Evolutionary conservation across 805 yeast genomes (phyloP), one percentile per base, ranked within the genome.

Genomic region (Hanseniaspora lindneri): DNA sequence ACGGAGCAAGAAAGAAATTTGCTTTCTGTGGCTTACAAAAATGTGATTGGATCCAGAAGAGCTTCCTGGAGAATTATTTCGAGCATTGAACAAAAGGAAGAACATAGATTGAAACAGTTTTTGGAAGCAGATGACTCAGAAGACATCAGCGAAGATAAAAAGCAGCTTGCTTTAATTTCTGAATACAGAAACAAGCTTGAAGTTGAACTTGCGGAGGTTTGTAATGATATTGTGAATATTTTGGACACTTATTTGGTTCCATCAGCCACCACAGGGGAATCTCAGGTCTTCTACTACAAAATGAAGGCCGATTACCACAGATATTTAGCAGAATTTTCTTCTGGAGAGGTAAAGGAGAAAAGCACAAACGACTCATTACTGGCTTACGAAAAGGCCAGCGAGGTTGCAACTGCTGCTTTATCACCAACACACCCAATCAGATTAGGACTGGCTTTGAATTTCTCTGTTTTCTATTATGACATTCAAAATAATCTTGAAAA

Each of bases 281-380:
- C 96, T 44, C 87, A 89, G 76, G 97, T 89, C 50, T 89, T 89
- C 71, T 89, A 89, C 77, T 87, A 85, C 74, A 89, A 89, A 79
- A 89, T 89, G 97, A 89, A 89, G 75, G 98, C 97, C 76, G 98
- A 89, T 70, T 89, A 89, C 76, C 95, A 88, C 75, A 95, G 98
- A 75, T 89, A 89, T 71, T 77, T 89, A 71, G 96, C 96, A 54
- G 98, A 89, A 74, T 92, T 89, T 64, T 89, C 96, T 54, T 75
- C 79, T 60, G 79, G 84, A 56, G 96, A 87, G 58, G 83, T 81
- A 70, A 84, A 96, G 67, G 85, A 87, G 66, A 86, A 76, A 56
- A 94, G 95, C 55, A 92, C 97, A 44, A 87, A 83, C 61, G 75
- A 81, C 56, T 89, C 97, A 34, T 77, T 87, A 64, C 94, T 86